Evolutionary conservation across 2,329 filamentous ascomycete genomes (phyloP).

Genomic region (Myotisia sp.): DNA sequence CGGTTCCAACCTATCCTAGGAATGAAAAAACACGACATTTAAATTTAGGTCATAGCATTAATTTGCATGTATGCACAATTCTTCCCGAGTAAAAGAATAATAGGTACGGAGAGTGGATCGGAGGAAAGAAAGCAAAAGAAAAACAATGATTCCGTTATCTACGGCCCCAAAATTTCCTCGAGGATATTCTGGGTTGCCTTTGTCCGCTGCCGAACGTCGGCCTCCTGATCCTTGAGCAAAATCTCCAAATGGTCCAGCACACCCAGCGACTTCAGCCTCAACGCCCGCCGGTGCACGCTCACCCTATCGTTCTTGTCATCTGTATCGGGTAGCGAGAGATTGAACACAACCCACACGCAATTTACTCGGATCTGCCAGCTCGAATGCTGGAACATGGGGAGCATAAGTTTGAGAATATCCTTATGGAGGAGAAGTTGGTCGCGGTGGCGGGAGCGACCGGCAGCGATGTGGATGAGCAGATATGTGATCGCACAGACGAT

Average conservation of each 20-base stretch:
- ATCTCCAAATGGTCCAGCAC: conserved; percentile 52
- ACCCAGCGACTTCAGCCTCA: conserved; percentile 56
- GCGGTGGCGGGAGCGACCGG: conserved; percentile 62
- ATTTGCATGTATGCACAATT: too few relatives aligned
- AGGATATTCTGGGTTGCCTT: conserved; percentile 67
- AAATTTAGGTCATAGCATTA: too few relatives aligned
- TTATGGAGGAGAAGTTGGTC: conserved; percentile 64
- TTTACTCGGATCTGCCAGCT: conserved; percentile 60
- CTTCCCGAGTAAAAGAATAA: too few relatives aligned
- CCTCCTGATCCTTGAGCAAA: conserved; percentile 53
- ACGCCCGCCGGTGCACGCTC: conserved; percentile 51
- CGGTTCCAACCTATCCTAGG: too few relatives aligned
- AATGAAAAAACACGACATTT: too few relatives aligned
- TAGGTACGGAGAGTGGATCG: too few relatives aligned
- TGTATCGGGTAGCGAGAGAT: conserved; percentile 72
- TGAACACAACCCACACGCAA: conserved; percentile 71
- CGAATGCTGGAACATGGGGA: conserved; percentile 58
- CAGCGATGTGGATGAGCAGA: conserved; percentile 77
- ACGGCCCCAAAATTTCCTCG: conserved; percentile 19
- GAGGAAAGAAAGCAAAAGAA: too few relatives aligned
- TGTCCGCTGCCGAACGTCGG: conserved; percentile 72
- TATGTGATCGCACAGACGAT: conserved; percentile 67
- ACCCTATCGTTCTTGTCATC: conserved; percentile 57
- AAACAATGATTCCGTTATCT: neutral
- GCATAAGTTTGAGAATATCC: conserved; percentile 57